A percentile compares a stretch with the other conserved stretches of the same genome.
These are phyloP conservation scores for Raddia distichophylla DNA, from an alignment of 176 grass and related monocot genomes.

Conservation along the genomic window DNA sequence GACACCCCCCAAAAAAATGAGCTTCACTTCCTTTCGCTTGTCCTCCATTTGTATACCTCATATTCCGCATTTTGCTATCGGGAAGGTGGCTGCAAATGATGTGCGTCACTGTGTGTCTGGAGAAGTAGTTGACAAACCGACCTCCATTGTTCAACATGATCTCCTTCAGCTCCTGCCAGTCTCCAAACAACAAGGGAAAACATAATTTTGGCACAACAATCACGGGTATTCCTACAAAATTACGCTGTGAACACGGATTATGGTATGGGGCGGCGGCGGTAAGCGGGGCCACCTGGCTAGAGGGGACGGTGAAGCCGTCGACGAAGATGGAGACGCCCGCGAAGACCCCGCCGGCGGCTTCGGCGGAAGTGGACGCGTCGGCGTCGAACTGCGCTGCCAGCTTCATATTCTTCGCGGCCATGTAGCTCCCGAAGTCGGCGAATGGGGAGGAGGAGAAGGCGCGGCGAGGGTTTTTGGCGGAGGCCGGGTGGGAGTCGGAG, in stretches of 20 bases:
- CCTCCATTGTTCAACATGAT: conserved; percentile 93
- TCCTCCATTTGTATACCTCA: conserved; percentile 55
- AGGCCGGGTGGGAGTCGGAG: background rate
- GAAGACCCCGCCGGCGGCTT: conserved; percentile 43
- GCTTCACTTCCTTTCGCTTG: background rate
- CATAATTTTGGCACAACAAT: background rate
- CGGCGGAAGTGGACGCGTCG: conserved; percentile 35
- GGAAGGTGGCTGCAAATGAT: conserved; percentile 81
- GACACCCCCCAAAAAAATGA: background rate
- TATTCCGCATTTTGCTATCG: conserved; percentile 79
- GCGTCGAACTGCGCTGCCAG: conserved; percentile 64
- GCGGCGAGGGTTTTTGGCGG: conserved; percentile 52
- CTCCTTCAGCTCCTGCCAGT: conserved; percentile 75
- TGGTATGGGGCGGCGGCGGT: background rate
- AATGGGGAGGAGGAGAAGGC: conserved; percentile 57
- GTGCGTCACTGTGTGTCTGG: conserved; percentile 76
- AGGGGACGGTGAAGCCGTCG: conserved; percentile 68
- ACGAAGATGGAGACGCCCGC: conserved; percentile 68
- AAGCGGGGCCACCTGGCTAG: conserved; percentile 51
- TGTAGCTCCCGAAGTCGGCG: conserved; percentile 66
- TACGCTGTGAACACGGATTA: background rate
- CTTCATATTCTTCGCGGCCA: conserved; percentile 71
- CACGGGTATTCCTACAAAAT: background rate
- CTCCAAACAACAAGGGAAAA: background rate
- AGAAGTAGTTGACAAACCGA: conserved; percentile 88